Percentiles rank a stretch among this genome's conserved stretches.
phyloP scores from a whole-genome alignment of 108 stramenopile genomes.

The Pseudonitzschia multiseries region DNA sequence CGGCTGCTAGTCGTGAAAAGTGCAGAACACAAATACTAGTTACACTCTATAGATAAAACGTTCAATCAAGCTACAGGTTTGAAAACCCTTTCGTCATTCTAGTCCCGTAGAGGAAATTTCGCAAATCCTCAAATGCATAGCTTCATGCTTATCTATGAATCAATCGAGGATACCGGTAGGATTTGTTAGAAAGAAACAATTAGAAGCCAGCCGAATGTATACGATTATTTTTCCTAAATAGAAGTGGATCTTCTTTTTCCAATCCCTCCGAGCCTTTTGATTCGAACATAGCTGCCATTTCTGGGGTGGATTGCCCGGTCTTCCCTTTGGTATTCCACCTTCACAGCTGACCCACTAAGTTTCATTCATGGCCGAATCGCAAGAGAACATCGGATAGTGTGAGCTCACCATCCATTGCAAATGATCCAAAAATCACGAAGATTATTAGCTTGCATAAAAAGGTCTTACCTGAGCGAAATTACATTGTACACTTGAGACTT shows the following conservation, averaged over 20 bases:
- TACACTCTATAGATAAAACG: background rate
- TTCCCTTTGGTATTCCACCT: conserved; percentile 27
- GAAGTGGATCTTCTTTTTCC: background rate
- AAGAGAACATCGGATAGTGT: background rate
- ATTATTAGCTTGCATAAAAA: background rate
- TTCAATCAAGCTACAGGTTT: background rate
- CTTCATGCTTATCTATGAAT: no score
- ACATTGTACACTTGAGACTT: conserved; percentile 90
- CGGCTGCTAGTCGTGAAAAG: background rate
- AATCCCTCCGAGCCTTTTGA: background rate
- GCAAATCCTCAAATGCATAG: no score
- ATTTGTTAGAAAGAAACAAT: no score
- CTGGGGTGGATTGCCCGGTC: background rate
- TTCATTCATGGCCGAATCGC: background rate
- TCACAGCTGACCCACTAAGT: conserved; percentile 31
- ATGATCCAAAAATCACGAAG: background rate
- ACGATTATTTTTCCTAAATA: background rate
- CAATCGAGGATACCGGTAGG: no score
- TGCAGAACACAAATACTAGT: no score
- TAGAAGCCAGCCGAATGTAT: no score
- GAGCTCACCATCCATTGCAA: background rate
- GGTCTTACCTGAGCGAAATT: conserved; percentile 42
- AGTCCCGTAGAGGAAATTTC: no score
- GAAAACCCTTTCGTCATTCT: background rate
- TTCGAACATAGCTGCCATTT: background rate